phyloP scores from a whole-genome alignment of 2,329 filamentous ascomycete genomes.

The Lecanicillium sp. region DNA sequence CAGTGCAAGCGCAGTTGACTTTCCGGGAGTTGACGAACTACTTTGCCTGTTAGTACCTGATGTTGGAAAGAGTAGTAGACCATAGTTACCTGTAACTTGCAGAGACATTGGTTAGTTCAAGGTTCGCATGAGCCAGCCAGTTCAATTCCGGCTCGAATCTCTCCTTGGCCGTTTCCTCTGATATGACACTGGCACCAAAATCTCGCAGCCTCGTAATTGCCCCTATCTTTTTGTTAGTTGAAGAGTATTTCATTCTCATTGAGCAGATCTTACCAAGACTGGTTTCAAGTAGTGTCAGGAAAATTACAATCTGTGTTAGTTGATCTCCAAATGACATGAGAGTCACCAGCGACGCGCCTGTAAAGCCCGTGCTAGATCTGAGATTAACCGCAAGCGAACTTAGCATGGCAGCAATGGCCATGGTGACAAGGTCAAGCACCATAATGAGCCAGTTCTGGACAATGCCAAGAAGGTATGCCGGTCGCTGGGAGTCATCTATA shows the following conservation, averaged over 20 bases:
- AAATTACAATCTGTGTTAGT: conserved; percentile 15
- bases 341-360: conserved; percentile 31
- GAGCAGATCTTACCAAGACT: not conserved
- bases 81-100: conserved; percentile 14
- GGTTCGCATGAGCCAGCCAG: conserved; percentile 18
- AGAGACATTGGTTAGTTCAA: conserved; percentile 17
- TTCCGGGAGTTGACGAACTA: not conserved
- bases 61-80: not conserved
- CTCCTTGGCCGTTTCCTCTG: conserved; percentile 15
- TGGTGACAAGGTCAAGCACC: conserved; percentile 42
- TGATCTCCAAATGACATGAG: conserved; percentile 31
- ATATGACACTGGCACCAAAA: conserved; percentile 15
- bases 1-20: conserved; percentile 18
- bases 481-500: conserved; percentile 47
- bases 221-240: conserved; percentile 9
- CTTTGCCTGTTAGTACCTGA: not conserved
- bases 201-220: conserved; percentile 17
- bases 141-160: conserved; percentile 8
- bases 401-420: conserved; percentile 39
- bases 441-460: conserved; percentile 53
- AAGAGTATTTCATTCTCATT: not conserved
- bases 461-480: conserved; percentile 49
- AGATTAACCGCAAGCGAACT: conserved; percentile 40
- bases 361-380: conserved; percentile 27
- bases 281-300: conserved; percentile 25